Evolutionary conservation across 306 rosid genomes (phyloP), one percentile per base, ranked within the genome.

Genomic region (Malus sylvestris): DNA sequence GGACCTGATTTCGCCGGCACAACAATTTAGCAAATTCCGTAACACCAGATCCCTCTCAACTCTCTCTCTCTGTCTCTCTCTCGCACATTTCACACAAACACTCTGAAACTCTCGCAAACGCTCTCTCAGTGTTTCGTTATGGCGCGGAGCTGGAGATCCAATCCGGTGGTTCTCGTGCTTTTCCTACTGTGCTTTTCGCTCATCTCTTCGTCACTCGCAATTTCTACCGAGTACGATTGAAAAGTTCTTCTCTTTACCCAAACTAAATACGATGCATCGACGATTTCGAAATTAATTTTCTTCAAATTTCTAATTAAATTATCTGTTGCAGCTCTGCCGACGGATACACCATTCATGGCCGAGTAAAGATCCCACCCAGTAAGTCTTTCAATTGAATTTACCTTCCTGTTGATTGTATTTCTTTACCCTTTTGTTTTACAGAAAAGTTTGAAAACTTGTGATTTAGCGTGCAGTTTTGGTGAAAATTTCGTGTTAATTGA

Each of bases 291-390:
- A 25, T 23, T 35, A 22, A 25, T 30, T 72, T 55, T 13, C 51
- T 83, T 62, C 60, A 55, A 33, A 13, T 55, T 62, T 45, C 67
- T 45, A 51, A 40, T 78, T n/a, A 45, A 27, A 40, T 75, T 44
- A 23, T 33, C 35, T 65, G 80, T 32, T 58, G 30, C 84, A 93
- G 97, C 80, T 88, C 88, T 51, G 40, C 85, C 46, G 99, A 96
- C 59, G 98, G 99, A 10, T 87, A 79, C 89, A 79, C 93, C 19
- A 91, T 96, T 68, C 86, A 82, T 70, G 98, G 99, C 78, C 97
- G 96, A 67, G 98, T 91, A 71, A 96, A 79, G 91, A 91, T 96
- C 77, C 91, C 55, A 51, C 55, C 87, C 2, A 67, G 99, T 96
- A 88, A 29, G 96, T 76, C 67, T 74, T 66, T 78, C 62, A 38